These are phyloP conservation scores for Wallacemonas sp. DNA, from an alignment of 208 protist species.

Conservation along the genomic window DNA sequence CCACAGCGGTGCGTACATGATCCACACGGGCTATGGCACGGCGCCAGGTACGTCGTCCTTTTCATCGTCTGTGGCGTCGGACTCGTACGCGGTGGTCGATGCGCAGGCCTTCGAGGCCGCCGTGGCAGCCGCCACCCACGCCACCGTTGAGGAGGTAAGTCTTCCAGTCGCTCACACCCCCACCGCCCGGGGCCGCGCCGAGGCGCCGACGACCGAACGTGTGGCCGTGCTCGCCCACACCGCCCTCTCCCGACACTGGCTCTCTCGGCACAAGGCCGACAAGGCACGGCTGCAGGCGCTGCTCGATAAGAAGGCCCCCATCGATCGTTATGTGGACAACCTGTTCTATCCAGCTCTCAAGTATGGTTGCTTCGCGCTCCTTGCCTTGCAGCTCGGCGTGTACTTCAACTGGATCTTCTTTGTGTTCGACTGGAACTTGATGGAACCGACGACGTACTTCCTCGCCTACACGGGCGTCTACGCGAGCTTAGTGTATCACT, in stretches of 20 bases:
- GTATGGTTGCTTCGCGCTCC: conserved; percentile 38
- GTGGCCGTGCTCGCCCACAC: conserved; percentile 1
- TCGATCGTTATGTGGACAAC: conserved; percentile 42
- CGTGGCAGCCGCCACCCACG: not conserved
- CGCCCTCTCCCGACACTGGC: not conserved
- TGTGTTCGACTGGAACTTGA: conserved; percentile 87
- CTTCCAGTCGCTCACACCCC: too few relatives aligned
- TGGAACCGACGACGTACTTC: conserved; percentile 88
- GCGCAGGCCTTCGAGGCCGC: conserved; percentile 11
- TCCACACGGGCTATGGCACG: not conserved
- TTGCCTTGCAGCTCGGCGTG: conserved; percentile 59
- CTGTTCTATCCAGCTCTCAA: conserved; percentile 45
- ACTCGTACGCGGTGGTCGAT: conserved; percentile 6
- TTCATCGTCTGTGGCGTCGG: too few relatives aligned
- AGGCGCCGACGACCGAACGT: not conserved
- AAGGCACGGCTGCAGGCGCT: conserved; percentile 23
- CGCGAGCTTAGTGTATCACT: conserved; percentile 66
- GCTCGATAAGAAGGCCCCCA: conserved; percentile 23
- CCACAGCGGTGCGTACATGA: not conserved
- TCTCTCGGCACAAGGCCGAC: not conserved
- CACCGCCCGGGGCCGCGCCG: too few relatives aligned
- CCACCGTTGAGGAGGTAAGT: not conserved
- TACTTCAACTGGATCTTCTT: conserved; percentile 87
- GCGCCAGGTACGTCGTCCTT: too few relatives aligned
- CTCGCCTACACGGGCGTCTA: conserved; percentile 67